A percentile compares a stretch with the other conserved stretches of the same genome.
These are phyloP conservation scores for Fraxinus angustifolia DNA, from an alignment of 305 asterid species.

Conservation along the genomic window DNA sequence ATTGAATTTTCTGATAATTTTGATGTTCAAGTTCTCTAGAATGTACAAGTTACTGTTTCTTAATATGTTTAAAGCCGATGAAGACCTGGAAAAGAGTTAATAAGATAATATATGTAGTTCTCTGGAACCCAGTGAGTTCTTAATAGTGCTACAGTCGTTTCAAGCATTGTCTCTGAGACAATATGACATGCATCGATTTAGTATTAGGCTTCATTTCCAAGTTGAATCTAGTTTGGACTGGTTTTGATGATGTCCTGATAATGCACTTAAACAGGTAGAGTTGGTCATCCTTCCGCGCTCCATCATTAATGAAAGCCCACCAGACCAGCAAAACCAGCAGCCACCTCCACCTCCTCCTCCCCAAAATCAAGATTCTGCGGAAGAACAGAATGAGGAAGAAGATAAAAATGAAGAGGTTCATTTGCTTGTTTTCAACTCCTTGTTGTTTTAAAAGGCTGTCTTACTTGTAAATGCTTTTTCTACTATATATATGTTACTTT, in stretches of 20 bases:
- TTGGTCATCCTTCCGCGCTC: slow-evolving; percentile 92
- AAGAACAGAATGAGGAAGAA: slow-evolving; percentile 77
- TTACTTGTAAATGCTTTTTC: not conserved
- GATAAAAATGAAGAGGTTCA: slow-evolving; percentile 61
- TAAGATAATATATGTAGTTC: not conserved
- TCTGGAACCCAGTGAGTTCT: not conserved
- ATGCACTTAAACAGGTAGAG: slow-evolving; percentile 60
- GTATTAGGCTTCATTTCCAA: not conserved
- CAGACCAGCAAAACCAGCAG: slow-evolving; percentile 84
- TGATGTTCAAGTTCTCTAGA: not conserved
- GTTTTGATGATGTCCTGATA: slow-evolving; percentile 20
- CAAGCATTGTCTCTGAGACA: not conserved
- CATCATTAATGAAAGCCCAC: slow-evolving; percentile 64
- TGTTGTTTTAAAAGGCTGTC: not conserved
- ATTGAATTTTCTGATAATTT: not conserved
- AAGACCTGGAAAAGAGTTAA: not conserved
- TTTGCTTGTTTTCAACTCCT: slow-evolving; percentile 8
- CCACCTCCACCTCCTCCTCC: slow-evolving; percentile 95
- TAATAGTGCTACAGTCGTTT: not conserved
- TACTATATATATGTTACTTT: not conserved
- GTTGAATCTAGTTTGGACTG: not conserved
- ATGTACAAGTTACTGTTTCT: not conserved
- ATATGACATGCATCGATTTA: not conserved
- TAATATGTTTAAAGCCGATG: not conserved
- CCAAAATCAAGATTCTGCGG: slow-evolving; percentile 71